Base-by-base conservation (phyloP, 1,284 basidiomycete genomes). In the Leccinum angustisporum region DNA sequence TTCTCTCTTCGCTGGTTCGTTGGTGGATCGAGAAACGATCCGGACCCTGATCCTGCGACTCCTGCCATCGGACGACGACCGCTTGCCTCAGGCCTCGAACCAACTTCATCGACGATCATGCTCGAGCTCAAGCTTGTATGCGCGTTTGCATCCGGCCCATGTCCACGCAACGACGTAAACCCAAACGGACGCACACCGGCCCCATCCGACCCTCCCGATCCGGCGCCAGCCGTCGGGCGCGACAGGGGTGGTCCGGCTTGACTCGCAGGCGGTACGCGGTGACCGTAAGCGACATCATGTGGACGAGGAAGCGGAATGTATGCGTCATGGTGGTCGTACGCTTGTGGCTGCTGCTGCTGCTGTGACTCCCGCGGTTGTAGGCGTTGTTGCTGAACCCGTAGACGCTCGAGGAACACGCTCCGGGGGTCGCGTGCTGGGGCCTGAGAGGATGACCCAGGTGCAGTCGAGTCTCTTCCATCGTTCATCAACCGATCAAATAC, bases 401-500 rank as follows among this genome's bases (percentile, higher is more conserved):
- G 4, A 6, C 65, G 67, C 14, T 71, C 67, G 13, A 66, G 27
- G 27, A 63, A 59, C 0, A 25, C 50, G 9, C 8, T 57, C 10
- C 57, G 69, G 14, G 40, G 11, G 11, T 71, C 67, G 6, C 67
- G 67, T 4, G 54, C 5, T 2, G 61, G 43, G 2, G 10, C 61
- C 10, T 51, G 57, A 13, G 61, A 30, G 18, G 61, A 13, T 65
- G 55, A 64, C 46, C 59, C 25, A 14, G 21, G 16, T 1, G n/a
- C n/a, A n/a, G n/a, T n/a, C n/a, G n/a, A n/a, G n/a, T 69, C 68
- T 21, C 68, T 55, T 36, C 46, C 59, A 2, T 72, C 70, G 50
- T 50, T 60, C 62, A 62, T 62, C 65, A 72, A 31, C 13, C 66
- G 61, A 33, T 70, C 69, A 36, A 71, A 68, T 38, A 63, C 60